Conservation (phyloP, 2,329 filamentous ascomycete species). For the Botrytis porri region DNA sequence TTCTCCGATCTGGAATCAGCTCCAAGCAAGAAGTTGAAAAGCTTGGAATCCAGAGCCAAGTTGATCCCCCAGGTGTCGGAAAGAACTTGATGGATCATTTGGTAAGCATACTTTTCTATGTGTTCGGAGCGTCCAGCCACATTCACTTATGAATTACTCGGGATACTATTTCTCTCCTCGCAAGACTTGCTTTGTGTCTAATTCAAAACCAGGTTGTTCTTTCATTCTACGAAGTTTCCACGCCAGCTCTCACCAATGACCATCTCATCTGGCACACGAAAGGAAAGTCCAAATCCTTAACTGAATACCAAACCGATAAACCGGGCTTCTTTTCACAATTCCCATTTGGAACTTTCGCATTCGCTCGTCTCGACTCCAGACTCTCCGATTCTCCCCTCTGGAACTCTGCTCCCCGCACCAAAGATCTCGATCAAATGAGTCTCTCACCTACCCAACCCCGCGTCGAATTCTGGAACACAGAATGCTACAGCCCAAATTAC, state of each 20-base stretch:
- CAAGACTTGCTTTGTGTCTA: neutral
- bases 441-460: neutral
- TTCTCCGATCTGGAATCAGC: conserved; percentile 52
- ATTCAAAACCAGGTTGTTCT: neutral
- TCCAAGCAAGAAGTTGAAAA: conserved; percentile 43
- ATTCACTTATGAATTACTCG: neutral
- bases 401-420: neutral
- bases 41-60: conserved; percentile 43
- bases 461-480: neutral
- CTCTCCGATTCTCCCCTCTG: neutral
- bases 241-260: neutral
- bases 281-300: neutral
- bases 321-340: neutral
- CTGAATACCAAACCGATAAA: neutral
- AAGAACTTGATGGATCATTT: conserved; percentile 48
- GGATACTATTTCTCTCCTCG: neutral
- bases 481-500: conserved; percentile 1
- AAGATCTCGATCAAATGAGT: neutral
- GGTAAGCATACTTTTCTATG: neutral
- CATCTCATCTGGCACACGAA: neutral
- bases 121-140: no score
- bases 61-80: conserved; percentile 50
- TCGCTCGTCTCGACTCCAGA: neutral
- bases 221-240: conserved; percentile 3
- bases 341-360: neutral